Base-by-base conservation (phyloP, 495 filamentous ascomycete genomes). In the Letharia columbiana region DNA sequence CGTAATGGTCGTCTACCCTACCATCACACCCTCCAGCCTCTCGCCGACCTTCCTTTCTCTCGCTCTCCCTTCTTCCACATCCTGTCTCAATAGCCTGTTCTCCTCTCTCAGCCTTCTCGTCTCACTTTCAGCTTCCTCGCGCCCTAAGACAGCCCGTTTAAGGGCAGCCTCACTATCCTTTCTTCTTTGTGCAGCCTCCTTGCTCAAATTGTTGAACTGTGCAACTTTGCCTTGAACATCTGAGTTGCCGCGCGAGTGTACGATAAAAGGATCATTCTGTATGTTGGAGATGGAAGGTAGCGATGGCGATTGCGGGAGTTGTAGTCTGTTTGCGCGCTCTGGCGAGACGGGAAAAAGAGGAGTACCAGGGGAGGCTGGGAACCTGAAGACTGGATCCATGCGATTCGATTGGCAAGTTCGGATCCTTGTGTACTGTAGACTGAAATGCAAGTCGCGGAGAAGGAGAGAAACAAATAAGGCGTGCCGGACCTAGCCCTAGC, bases 221-320 rank as follows among this genome's bases (percentile, higher is more conserved):
- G 86, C 87, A 70, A 96, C 91, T 75, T 93, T 94, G 40, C 90
- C 86, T 71, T 92, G 89, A 2, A 96, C 90, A 72, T 95, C 91
- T 35, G 89, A 89, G 62, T 74, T 74, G 23, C 80, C 78, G 45
- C 73, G 77, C 58, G 77, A 58, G 54, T 73, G 77, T 23, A 61
- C 63, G 72, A 74, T 76, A 72, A 65, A 65, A 4, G 67, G 59
- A 28, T 70, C 67, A 56, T 75, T 79, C 4, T 74, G 66, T 63
- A 20, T 71, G 71, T 39, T 77, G 59, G 41, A 81, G 68, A 40
- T 85, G 78, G 76, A 73, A 6, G 83, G 79, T 28, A 84, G 62
- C 1, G 82, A 83, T 0, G 83, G 82, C 13, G 86, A 86, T 58
- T 73, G 76, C 41, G 80, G 77, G 41, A 81, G 75, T 50, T 79